These are phyloP conservation scores for Microcyclosporella mali DNA, from an alignment of 2,329 filamentous ascomycete species.

Conservation along the genomic window DNA sequence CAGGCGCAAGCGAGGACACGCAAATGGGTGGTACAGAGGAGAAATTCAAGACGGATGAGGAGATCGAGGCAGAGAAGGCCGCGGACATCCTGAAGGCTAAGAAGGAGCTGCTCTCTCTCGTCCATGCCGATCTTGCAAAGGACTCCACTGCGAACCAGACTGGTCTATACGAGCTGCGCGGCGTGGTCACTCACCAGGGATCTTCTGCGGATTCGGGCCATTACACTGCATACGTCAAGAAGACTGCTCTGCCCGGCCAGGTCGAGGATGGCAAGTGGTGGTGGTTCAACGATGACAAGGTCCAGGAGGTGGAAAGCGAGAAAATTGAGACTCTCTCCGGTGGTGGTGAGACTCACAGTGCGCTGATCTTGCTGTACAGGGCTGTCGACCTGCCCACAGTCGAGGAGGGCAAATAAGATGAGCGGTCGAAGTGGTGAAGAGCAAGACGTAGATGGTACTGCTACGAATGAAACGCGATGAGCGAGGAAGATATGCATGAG, in stretches of 20 bases:
- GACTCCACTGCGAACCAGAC: slow-evolving; percentile 88
- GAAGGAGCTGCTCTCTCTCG: slow-evolving; percentile 75
- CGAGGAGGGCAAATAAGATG: slow-evolving; percentile 4
- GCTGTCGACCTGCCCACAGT: slow-evolving; percentile 59
- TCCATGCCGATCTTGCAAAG: slow-evolving; percentile 65
- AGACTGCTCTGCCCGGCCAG: slow-evolving; percentile 74
- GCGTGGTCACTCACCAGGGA: slow-evolving; percentile 92
- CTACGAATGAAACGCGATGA: background rate
- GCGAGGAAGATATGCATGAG: background rate
- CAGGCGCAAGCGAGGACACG: slow-evolving; percentile 56
- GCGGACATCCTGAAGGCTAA: slow-evolving; percentile 71
- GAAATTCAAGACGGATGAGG: slow-evolving; percentile 90
- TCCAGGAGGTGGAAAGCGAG: slow-evolving; percentile 82
- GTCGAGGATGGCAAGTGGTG: slow-evolving; percentile 95
- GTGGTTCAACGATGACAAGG: slow-evolving; percentile 99
- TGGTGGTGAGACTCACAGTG: slow-evolving; percentile 75
- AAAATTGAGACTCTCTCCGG: slow-evolving; percentile 87
- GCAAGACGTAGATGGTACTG: background rate
- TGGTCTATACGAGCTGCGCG: slow-evolving; percentile 88
- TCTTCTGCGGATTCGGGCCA: slow-evolving; percentile 95
- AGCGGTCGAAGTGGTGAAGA: background rate
- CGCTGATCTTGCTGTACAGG: slow-evolving; percentile 71
- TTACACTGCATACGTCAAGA: slow-evolving; percentile 97
- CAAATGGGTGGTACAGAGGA: slow-evolving; percentile 69
- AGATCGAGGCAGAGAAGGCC: slow-evolving; percentile 79